Conservation (phyloP, 805 yeast species). For the Saccharomycopsis microspora region DNA sequence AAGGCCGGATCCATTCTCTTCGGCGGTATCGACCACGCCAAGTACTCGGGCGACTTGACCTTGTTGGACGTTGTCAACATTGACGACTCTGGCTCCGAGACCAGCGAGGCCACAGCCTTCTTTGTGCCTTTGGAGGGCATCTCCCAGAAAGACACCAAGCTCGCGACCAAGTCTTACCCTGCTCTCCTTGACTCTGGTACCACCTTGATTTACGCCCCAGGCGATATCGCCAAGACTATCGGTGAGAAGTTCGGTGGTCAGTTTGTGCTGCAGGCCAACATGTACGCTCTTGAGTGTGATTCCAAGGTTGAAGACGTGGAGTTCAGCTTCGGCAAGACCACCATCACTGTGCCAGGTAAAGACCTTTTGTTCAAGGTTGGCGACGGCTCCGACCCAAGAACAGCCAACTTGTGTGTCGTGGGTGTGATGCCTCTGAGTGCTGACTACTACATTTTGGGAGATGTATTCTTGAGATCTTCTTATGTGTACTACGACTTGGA, state of each 20-base stretch:
- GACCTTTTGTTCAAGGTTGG: conserved; percentile 20
- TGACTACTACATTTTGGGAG: conserved; percentile 37
- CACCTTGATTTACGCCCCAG: conserved; percentile 37
- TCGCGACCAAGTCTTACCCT: conserved; percentile 20
- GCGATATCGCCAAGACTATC: conserved; percentile 20
- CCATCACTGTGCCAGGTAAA: conserved; percentile 38
- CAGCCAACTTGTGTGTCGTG: conserved; percentile 28
- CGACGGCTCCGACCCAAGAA: neutral
- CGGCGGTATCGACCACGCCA: conserved; percentile 62
- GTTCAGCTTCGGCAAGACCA: conserved; percentile 48
- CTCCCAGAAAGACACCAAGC: conserved; percentile 3
- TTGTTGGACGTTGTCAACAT: conserved; percentile 42
- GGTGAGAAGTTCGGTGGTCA: conserved; percentile 20
- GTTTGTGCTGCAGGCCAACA: conserved; percentile 26
- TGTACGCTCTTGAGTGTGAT: conserved; percentile 37
- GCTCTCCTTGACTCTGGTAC: conserved; percentile 51
- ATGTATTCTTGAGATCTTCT: conserved; percentile 38
- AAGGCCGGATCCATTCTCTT: conserved; percentile 47
- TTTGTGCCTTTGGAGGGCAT: conserved; percentile 23
- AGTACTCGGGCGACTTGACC: conserved; percentile 41
- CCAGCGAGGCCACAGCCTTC: conserved; percentile 39
- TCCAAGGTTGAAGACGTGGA: conserved; percentile 25
- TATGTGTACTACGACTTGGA: conserved; percentile 47
- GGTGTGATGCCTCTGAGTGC: conserved; percentile 29
- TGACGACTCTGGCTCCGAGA: conserved; percentile 19